Base-by-base conservation (phyloP, 2,329 filamentous ascomycete species). In the Thielaviopsis populi region DNA sequence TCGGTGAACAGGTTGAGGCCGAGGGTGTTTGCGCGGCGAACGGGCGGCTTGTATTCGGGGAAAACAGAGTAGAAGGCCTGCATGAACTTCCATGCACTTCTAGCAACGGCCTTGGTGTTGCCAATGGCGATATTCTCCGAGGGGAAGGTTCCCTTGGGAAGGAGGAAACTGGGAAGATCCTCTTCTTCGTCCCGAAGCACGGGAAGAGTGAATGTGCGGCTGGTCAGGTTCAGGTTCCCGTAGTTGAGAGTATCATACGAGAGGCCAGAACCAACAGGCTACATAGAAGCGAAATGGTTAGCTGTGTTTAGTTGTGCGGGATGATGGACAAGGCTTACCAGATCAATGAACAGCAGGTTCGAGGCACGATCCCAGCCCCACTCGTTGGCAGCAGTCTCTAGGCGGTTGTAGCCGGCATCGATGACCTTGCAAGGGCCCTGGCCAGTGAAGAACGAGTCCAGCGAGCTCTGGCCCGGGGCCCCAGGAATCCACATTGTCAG, bases 261-360 rank as follows among this genome's bases (percentile, higher is more conserved):
- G 68, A 87, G 84, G 30, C 83, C 82, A 59, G 89, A 82, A 73
- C 89, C 84, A 67, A 85, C 84, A 27, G 85, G 85, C 80, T 63
- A 42, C 15, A 3, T 1, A 37, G 22, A 63, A n/a, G n/a, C 24
- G 4, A 37, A 8, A 15, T 33, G 17, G 24, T 40, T 58, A 90
- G 70, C 68, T 67, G 68, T 70, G 3, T 33, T 3, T 10, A 8
- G n/a, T 10, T 3, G 13, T 33, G 5, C 6, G 13, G 15, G 3
- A 68, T 15, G 17, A n/a, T n/a, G n/a, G n/a, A n/a, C n/a, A n/a
- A n/a, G n/a, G n/a, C 61, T 63, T 33, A 61, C 64, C 64, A 80
- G 79, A 69, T 81, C 79, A 65, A 84, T 79, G 70, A 80, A 84
- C 59, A 84, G 74, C 75, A 79, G 77, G 66, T 79, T 79, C 65